These are phyloP conservation scores for Kondoa malvinella DNA, from an alignment of 768 basidiomycete species.

Conservation along the genomic window DNA sequence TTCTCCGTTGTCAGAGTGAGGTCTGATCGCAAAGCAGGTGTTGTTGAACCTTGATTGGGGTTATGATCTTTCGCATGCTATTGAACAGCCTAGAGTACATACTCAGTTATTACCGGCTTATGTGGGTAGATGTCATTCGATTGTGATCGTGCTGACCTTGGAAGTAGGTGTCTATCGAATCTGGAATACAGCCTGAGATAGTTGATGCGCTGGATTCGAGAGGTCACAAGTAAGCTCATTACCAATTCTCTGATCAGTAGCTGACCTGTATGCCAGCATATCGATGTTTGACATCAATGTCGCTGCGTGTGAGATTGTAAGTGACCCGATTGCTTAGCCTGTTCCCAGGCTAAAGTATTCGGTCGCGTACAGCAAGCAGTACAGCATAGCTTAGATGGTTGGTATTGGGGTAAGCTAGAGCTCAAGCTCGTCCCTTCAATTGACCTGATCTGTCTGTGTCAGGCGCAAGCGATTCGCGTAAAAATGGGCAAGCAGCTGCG, in stretches of 20 bases:
- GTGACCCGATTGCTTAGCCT: conserved; percentile 50
- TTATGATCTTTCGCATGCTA: conserved; percentile 55
- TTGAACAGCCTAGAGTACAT: conserved; percentile 72
- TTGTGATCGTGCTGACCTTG: neutral
- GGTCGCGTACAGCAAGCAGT: conserved; percentile 11
- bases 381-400: conserved; percentile 8
- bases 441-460: conserved; percentile 38
- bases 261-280: neutral
- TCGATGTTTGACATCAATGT: conserved; percentile 13
- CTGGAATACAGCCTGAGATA: conserved; percentile 43
- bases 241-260: neutral
- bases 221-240: conserved; percentile 47
- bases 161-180: conserved; percentile 42
- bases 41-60: conserved; percentile 59
- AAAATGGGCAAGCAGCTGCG: conserved; percentile 78
- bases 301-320: neutral
- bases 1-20: neutral
- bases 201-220: conserved; percentile 42
- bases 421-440: conserved; percentile 40
- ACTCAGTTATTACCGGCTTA: conserved; percentile 59
- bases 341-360: conserved; percentile 48
- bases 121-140: conserved; percentile 1
- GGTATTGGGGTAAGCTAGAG: conserved; percentile 9
- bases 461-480: conserved; percentile 82
- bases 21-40: conserved; percentile 27